These are phyloP conservation scores for Candida sanyaensis DNA, from an alignment of 1,139 yeast genomes.

Conservation along the genomic window DNA sequence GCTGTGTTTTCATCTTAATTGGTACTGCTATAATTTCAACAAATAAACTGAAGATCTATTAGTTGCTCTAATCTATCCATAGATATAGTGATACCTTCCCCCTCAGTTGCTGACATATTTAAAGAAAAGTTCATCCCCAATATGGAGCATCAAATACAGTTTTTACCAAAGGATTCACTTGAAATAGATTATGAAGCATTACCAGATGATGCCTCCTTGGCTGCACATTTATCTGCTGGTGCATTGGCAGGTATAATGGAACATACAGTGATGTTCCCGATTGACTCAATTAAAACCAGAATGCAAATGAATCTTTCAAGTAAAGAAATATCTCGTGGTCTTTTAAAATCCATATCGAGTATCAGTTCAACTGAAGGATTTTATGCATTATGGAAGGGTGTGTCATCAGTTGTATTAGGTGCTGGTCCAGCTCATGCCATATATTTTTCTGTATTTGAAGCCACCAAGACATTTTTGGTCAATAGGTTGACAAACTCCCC, in stretches of 20 bases:
- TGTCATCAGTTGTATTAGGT: slow-evolving; percentile 88
- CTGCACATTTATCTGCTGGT: slow-evolving; percentile 86
- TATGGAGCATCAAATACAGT: slow-evolving; percentile 19
- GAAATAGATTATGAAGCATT: slow-evolving; percentile 88
- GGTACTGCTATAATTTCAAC: neutral
- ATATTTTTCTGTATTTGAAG: slow-evolving; percentile 94
- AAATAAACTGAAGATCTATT: neutral
- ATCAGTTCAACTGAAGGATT: slow-evolving; percentile 92
- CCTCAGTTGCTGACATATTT: neutral
- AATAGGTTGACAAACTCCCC: slow-evolving; percentile 36
- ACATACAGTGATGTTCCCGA: slow-evolving; percentile 95
- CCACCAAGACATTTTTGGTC: slow-evolving; percentile 64
- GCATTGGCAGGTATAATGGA: slow-evolving; percentile 99
- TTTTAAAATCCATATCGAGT: slow-evolving; percentile 64
- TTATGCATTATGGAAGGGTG: slow-evolving; percentile 90
- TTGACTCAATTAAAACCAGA: slow-evolving; percentile 92
- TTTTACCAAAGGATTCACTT: slow-evolving; percentile 27
- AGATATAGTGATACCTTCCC: neutral
- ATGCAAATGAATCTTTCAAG: slow-evolving; percentile 74
- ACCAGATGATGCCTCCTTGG: slow-evolving; percentile 82
- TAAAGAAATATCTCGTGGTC: slow-evolving; percentile 36
- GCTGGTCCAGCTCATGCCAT: slow-evolving; percentile 99
- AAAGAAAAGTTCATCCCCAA: neutral
- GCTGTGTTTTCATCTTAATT: neutral
- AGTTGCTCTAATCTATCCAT: neutral